Evolutionary conservation across 2,329 filamentous ascomycete species (phyloP).

Genomic region (Paracorniculantispora psalliotae): DNA sequence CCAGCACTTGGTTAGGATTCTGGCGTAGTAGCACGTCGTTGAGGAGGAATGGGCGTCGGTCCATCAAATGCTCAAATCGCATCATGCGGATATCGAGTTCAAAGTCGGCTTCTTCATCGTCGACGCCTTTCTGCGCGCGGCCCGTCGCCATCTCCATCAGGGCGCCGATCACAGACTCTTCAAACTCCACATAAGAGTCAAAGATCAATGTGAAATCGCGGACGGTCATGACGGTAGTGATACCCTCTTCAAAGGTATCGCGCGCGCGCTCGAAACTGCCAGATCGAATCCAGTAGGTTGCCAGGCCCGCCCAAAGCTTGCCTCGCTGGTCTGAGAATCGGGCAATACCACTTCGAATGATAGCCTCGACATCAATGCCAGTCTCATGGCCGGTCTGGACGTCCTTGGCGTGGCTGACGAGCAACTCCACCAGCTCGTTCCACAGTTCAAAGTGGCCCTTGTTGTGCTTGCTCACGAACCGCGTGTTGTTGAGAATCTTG

Average conservation of each 20-base stretch:
- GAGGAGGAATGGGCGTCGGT: conserved; percentile 87
- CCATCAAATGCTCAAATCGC: conserved; percentile 97
- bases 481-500: conserved; percentile 81
- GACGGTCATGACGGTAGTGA: conserved; percentile 97
- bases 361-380: conserved; percentile 85
- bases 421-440: conserved; percentile 93
- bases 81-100: conserved; percentile 96
- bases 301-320: conserved; percentile 89
- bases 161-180: conserved; percentile 88
- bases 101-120: conserved; percentile 82
- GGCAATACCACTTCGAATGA: conserved; percentile 85
- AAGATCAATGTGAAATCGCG: conserved; percentile 96
- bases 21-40: conserved; percentile 94
- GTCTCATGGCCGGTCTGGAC: conserved; percentile 75
- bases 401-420: conserved; percentile 85
- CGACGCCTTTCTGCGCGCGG: conserved; percentile 70
- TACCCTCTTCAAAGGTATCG: conserved; percentile 92
- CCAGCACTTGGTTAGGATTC: conserved; percentile 91
- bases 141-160: conserved; percentile 83
- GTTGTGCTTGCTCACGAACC: conserved; percentile 86
- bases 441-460: conserved; percentile 96
- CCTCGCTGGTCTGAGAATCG: conserved; percentile 91
- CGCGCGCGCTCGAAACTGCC: conserved; percentile 89
- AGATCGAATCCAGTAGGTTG: conserved; percentile 92
- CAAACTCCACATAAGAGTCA: conserved; percentile 93